These are phyloP conservation scores for Stachybotrys elegans DNA, from an alignment of 2,329 filamentous ascomycete genomes.

Conservation along the genomic window DNA sequence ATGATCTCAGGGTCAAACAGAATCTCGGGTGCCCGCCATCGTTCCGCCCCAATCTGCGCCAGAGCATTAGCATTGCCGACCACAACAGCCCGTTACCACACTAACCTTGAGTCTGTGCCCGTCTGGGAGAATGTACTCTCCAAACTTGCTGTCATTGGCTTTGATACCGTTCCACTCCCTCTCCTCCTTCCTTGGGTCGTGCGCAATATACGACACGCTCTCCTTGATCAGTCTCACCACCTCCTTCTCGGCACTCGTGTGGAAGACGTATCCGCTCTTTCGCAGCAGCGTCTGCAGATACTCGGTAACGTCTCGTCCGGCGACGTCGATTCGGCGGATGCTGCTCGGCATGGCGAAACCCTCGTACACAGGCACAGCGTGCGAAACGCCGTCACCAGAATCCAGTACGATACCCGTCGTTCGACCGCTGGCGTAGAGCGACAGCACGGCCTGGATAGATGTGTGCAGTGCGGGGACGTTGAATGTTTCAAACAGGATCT, in stretches of 20 bases:
- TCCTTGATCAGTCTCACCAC: conserved; percentile 98
- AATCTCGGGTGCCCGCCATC: conserved; percentile 94
- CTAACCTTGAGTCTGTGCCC: conserved; percentile 85
- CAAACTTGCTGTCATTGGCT: conserved; percentile 68
- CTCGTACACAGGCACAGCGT: conserved; percentile 96
- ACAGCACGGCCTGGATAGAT: conserved; percentile 94
- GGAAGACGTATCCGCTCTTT: conserved; percentile 91
- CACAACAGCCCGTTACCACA: neutral
- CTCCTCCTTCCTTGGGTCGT: conserved; percentile 89
- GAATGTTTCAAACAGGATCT: conserved; percentile 98
- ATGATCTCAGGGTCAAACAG: conserved; percentile 97
- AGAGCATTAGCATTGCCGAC: conserved; percentile 11
- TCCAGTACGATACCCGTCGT: conserved; percentile 96
- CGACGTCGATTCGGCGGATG: conserved; percentile 93
- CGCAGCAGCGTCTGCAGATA: conserved; percentile 85
- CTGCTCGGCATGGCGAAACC: conserved; percentile 95
- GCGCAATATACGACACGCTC: conserved; percentile 83
- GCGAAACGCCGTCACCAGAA: conserved; percentile 91
- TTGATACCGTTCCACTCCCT: conserved; percentile 89
- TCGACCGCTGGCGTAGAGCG: conserved; percentile 89
- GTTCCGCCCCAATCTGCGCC: conserved; percentile 75
- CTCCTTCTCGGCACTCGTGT: conserved; percentile 98
- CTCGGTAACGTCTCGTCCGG: conserved; percentile 92
- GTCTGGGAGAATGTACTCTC: conserved; percentile 87
- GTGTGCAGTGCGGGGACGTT: conserved; percentile 96